Evolutionary conservation across 805 yeast genomes (phyloP).

Genomic region (Candida endomychidarum): DNA sequence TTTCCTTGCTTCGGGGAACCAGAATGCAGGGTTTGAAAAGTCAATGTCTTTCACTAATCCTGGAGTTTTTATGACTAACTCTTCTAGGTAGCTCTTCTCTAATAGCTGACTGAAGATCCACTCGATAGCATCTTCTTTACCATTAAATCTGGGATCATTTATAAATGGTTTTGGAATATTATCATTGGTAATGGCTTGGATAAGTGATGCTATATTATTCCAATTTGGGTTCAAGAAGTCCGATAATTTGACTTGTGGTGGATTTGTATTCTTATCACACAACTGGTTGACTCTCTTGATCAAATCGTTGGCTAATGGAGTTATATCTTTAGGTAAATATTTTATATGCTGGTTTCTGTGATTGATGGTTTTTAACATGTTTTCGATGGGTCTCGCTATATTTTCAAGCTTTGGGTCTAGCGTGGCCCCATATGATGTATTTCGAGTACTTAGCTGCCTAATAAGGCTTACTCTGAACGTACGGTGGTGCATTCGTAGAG

Average conservation of each 20-base stretch:
- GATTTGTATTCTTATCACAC: no score
- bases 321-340: background rate
- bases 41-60: constrained; percentile 21
- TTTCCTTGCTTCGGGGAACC: constrained; percentile 85
- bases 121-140: constrained; percentile 22
- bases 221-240: constrained; percentile 31
- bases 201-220: constrained; percentile 19
- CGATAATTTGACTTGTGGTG: background rate
- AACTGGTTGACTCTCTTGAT: no score
- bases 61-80: constrained; percentile 13
- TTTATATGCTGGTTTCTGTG: no score
- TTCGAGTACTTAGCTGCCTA: no score
- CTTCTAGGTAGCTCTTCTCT: constrained; percentile 22
- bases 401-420: no score
- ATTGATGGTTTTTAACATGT: no score
- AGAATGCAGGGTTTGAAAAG: constrained; percentile 43
- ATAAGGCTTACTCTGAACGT: no score
- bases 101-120: constrained; percentile 24
- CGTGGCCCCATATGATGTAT: no score
- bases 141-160: constrained; percentile 16
- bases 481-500: no score
- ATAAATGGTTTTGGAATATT: constrained; percentile 22
- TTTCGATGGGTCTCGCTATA: no score
- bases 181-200: constrained; percentile 19
- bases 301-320: no score